phyloP scores from a whole-genome alignment of 257 asterid species.

The Fraxinus anomala region DNA sequence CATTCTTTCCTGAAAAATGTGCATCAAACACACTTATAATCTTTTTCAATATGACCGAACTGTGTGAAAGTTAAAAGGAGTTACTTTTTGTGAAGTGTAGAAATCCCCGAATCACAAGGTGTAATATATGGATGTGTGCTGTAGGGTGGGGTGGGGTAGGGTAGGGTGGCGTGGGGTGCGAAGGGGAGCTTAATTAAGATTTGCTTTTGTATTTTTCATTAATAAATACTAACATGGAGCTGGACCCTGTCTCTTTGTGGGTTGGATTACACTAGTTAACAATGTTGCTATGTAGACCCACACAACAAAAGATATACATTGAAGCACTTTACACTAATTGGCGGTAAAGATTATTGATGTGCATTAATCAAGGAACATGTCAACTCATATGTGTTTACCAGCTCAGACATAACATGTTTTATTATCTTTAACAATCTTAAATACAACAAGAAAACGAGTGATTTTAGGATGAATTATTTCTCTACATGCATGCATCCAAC shows the following conservation, averaged over 20 bases:
- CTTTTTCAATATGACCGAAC: no score
- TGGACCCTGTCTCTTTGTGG: no score
- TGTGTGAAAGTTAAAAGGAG: no score
- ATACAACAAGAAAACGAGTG: not conserved
- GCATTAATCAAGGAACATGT: no score
- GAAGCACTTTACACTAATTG: no score
- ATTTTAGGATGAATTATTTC: not conserved
- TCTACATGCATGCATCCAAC: not conserved
- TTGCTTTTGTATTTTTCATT: conserved; percentile 9
- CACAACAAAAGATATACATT: no score
- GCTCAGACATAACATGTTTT: not conserved
- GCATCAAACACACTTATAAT: no score
- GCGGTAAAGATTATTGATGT: no score
- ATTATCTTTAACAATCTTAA: not conserved
- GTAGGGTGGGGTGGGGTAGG: not conserved
- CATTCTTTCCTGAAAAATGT: no score
- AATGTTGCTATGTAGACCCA: no score
- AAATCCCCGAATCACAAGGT: not conserved
- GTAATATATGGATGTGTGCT: not conserved
- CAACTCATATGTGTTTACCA: not conserved
- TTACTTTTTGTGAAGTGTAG: no score
- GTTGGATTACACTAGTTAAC: no score
- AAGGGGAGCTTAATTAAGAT: conserved; percentile 1
- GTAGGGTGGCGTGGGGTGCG: not conserved
- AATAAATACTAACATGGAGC: not conserved